Percentiles rank a stretch among this genome's conserved stretches.
These are phyloP conservation scores for Pichia sp. DNA, from an alignment of 1,139 yeast species.

Conservation along the genomic window DNA sequence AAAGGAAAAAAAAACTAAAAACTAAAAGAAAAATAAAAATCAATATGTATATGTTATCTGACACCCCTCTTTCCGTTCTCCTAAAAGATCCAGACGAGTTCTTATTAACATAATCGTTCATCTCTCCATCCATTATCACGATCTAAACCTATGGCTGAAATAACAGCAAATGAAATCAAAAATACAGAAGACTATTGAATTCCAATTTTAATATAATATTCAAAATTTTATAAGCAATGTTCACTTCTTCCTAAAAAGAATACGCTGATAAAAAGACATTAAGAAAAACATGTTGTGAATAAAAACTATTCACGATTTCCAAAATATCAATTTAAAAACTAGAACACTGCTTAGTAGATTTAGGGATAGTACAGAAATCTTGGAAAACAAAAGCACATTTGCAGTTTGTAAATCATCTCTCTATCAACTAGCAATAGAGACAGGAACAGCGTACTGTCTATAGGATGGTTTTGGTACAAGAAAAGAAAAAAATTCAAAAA, in stretches of 20 bases:
- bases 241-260: slow-evolving; percentile 10
- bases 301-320: slow-evolving; percentile 15
- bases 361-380: not conserved
- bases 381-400: not conserved
- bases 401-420: slow-evolving; percentile 9
- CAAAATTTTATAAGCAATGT: slow-evolving; percentile 9
- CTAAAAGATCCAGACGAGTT: slow-evolving; percentile 30
- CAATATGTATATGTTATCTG: slow-evolving; percentile 29
- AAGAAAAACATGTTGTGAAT: slow-evolving; percentile 8
- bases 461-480: slow-evolving; percentile 30
- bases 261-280: slow-evolving; percentile 5
- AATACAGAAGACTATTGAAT: not conserved
- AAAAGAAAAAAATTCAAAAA: slow-evolving; percentile 15
- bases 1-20: too few relatives aligned
- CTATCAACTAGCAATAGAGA: slow-evolving; percentile 9
- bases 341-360: slow-evolving; percentile 6
- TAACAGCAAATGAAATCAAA: slow-evolving; percentile 3
- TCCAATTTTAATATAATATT: not conserved
- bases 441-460: slow-evolving; percentile 31
- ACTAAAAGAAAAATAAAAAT: too few relatives aligned
- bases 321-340: slow-evolving; percentile 2
- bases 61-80: slow-evolving; percentile 31
- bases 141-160: slow-evolving; percentile 21
- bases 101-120: slow-evolving; percentile 27
- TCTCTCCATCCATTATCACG: slow-evolving; percentile 32